Base-by-base conservation (phyloP, 345 rosid species). In the Citrus maxima region DNA sequence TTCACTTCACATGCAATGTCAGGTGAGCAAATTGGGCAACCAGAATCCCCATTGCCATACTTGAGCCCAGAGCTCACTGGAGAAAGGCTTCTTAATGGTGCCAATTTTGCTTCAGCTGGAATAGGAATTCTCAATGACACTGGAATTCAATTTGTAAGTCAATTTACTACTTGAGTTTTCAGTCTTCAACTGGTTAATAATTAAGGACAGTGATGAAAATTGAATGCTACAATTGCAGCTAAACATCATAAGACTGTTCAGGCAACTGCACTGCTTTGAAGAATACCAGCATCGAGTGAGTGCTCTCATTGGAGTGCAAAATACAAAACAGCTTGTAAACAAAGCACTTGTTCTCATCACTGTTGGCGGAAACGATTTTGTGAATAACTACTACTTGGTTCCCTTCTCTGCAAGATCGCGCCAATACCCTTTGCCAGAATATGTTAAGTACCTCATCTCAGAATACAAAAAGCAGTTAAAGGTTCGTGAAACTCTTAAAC, bases 21-120 rank as follows among this genome's bases (percentile, higher is more conserved):
- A 92, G 98, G 90, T 82, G 73, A 88, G 82, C 72, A 82, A 71
- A 78, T 94, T 35, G 91, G 93, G 3, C 67, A 59, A 32, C 76
- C 93, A 0, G 87, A 87, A 83, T 61, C 95, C 10, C 82, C 89
- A 37, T 71, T 91, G 88, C 97, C 98, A 13, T 88, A 89, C 74
- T 82, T 94, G 80, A 89, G 88, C 80, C 97, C 94, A 12, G 83
- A 83, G 37, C 86, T 94, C 32, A 86, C 79, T 0, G 92, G 93
- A 6, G 75, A 77, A 49, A 90, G 59, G 82, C 85, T 93, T 46
- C 86, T 93, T 14, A 32, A 82, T 10, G 98, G 97, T 55, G 96
- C 98, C 51, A 94, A 93, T 80, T 94, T 93, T 71, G 98, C 98
- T 24, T 93, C 98, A 22, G 98, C 97, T 4, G 95, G 98, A 8